Percentiles rank a stretch among this genome's conserved stretches.
Evolutionary conservation across 2,329 filamentous ascomycete genomes (phyloP).

Genomic region (Aspergillus pseudonomiae): DNA sequence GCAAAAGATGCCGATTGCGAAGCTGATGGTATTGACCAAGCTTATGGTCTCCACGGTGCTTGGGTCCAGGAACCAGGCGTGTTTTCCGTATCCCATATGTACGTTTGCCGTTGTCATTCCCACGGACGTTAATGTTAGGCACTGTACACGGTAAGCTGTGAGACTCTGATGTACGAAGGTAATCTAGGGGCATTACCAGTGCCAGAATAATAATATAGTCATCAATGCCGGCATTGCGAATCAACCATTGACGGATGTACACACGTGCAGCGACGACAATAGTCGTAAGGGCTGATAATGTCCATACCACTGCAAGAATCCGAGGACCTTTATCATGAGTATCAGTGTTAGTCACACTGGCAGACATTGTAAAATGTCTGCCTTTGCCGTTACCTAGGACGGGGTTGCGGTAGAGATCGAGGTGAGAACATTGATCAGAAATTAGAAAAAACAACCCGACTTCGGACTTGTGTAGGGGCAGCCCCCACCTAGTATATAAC

Average conservation of each 20-base stretch:
- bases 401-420: not conserved
- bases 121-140: conserved; percentile 16
- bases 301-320: conserved; percentile 36
- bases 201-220: conserved; percentile 42
- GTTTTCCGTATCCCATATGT: conserved; percentile 43
- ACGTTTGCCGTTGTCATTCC: conserved; percentile 41
- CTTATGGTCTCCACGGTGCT: conserved; percentile 32
- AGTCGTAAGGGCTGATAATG: conserved; percentile 34
- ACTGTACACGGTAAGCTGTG: conserved; percentile 2
- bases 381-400: not conserved
- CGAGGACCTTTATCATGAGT: conserved; percentile 36
- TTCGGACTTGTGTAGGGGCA: not conserved
- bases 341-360: conserved; percentile 5
- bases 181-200: conserved; percentile 27
- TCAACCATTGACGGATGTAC: conserved; percentile 34
- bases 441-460: not conserved
- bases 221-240: conserved; percentile 40
- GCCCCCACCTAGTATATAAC: not conserved
- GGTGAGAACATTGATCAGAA: not conserved
- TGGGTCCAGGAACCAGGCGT: conserved; percentile 36
- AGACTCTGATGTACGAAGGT: not conserved
- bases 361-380: not conserved
- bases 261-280: conserved; percentile 38
- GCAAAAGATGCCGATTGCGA: conserved; percentile 33
- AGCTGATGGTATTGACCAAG: conserved; percentile 30